Percentiles rank a stretch among this genome's conserved stretches.
Conservation (phyloP, 2,329 filamentous ascomycete species). For the Aspergillus sp. region DNA sequence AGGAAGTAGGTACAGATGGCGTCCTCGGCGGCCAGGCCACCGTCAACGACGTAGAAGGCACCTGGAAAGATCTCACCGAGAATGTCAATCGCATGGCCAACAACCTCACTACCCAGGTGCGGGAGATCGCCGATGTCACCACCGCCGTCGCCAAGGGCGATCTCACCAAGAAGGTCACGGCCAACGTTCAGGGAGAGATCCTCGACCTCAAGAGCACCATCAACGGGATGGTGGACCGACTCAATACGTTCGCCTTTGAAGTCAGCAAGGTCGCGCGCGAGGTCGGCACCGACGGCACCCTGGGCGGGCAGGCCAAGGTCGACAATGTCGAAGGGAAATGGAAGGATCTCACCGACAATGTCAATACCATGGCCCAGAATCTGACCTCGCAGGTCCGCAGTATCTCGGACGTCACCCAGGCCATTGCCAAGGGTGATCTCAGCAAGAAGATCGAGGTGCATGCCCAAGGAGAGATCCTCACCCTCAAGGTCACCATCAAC, state of each 20-base stretch:
- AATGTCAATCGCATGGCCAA: constrained; percentile 98
- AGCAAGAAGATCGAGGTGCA: constrained; percentile 93
- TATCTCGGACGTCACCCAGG: constrained; percentile 89
- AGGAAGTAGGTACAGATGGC: constrained; percentile 93
- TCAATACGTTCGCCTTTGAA: constrained; percentile 57
- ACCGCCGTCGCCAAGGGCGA: constrained; percentile 92
- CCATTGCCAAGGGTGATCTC: constrained; percentile 92
- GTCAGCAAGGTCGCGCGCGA: constrained; percentile 59
- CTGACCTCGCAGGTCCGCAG: constrained; percentile 65
- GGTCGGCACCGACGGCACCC: constrained; percentile 55
- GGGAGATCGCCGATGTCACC: constrained; percentile 94
- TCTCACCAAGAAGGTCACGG: constrained; percentile 89
- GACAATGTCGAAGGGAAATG: constrained; percentile 60
- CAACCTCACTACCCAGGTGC: constrained; percentile 94
- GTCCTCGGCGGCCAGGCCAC: constrained; percentile 89
- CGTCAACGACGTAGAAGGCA: constrained; percentile 91
- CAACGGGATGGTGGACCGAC: constrained; percentile 59
- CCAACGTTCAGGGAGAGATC: constrained; percentile 90
- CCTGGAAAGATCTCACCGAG: constrained; percentile 91
- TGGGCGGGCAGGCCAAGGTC: constrained; percentile 57
- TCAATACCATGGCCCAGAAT: constrained; percentile 60
- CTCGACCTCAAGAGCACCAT: constrained; percentile 87
- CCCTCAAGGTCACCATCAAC: constrained; percentile 93
- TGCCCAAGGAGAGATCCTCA: constrained; percentile 87
- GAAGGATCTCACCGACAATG: constrained; percentile 59